phyloP scores from a whole-genome alignment of 768 basidiomycete species.

The Auricularia cornea region DNA sequence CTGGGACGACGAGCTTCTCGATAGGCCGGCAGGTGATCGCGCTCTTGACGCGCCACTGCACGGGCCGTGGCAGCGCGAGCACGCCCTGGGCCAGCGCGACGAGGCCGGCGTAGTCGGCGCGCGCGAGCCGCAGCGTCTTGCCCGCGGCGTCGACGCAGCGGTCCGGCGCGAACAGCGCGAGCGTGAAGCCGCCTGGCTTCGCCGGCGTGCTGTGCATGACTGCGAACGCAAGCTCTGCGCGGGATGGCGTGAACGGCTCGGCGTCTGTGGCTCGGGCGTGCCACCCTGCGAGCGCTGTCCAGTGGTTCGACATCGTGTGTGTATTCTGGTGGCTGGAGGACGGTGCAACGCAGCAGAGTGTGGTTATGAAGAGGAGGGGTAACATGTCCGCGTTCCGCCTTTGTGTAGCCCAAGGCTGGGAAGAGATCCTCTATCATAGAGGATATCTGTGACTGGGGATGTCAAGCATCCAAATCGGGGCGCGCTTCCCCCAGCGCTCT shows the following conservation, averaged over 20 bases:
- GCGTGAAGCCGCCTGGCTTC: slow-evolving; percentile 4
- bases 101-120: slow-evolving; percentile 3
- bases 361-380: too few relatives aligned
- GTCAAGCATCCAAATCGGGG: too few relatives aligned
- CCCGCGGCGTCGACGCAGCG: slow-evolving; percentile 4
- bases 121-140: background rate
- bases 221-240: background rate
- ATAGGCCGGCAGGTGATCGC: background rate
- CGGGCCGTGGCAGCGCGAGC: background rate
- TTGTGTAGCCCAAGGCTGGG: too few relatives aligned
- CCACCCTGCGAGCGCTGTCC: background rate
- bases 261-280: slow-evolving; percentile 1
- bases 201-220: slow-evolving; percentile 1
- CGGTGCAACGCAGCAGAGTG: too few relatives aligned
- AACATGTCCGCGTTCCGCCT: too few relatives aligned
- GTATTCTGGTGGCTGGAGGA: too few relatives aligned
- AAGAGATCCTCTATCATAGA: too few relatives aligned
- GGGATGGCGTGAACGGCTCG: background rate
- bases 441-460: too few relatives aligned
- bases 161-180: slow-evolving; percentile 4
- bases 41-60: background rate
- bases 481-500: too few relatives aligned
- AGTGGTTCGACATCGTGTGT: too few relatives aligned
- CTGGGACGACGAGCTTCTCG: background rate
- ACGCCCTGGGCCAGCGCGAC: background rate